These are phyloP conservation scores for Acacia crassicarpa DNA, from an alignment of 306 rosid species.

Conservation along the genomic window DNA sequence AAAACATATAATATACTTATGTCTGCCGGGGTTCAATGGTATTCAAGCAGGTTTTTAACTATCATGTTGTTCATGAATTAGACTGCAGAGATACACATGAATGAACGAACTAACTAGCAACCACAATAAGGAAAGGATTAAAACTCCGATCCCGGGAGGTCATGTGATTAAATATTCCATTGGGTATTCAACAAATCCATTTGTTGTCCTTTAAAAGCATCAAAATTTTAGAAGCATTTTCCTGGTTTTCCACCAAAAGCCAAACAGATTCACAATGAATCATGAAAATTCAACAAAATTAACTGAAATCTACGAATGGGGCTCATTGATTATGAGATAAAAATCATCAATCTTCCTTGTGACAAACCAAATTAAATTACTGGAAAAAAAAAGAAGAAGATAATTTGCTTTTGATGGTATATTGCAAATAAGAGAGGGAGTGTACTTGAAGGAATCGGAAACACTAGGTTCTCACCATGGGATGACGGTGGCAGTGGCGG, in stretches of 20 bases:
- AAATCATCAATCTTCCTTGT: neutral
- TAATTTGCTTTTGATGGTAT: neutral
- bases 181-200: neutral
- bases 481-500: neutral
- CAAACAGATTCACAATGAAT: neutral
- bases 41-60: neutral
- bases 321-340: neutral
- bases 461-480: too few relatives aligned
- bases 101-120: neutral
- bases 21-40: neutral
- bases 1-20: neutral
- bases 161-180: neutral
- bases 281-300: neutral
- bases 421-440: neutral
- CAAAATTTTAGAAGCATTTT: neutral
- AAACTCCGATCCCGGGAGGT: neutral
- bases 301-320: neutral
- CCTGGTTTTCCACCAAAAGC: neutral
- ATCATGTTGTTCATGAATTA: neutral
- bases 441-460: neutral
- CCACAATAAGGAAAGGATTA: neutral
- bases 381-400: neutral
- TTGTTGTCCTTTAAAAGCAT: neutral
- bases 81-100: neutral
- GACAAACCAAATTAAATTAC: neutral